phyloP scores from a whole-genome alignment of 2,329 filamentous ascomycete genomes.

The Fusarium sororula region DNA sequence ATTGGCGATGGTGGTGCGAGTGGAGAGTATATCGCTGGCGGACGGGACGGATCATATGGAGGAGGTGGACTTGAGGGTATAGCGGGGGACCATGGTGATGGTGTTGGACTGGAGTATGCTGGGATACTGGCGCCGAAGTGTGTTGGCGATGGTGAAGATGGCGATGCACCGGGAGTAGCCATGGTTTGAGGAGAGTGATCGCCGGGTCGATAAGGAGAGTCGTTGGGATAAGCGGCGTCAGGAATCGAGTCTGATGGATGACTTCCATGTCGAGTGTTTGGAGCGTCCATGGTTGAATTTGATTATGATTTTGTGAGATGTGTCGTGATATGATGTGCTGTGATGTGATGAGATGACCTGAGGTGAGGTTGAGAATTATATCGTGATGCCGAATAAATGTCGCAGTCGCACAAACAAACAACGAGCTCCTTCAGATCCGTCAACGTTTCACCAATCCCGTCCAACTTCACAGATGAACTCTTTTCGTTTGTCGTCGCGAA shows the following conservation, averaged over 20 bases:
- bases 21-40: conserved; percentile 40
- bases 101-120: conserved; percentile 13
- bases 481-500: not conserved
- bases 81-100: conserved; percentile 28
- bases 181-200: conserved; percentile 15
- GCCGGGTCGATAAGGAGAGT: conserved; percentile 41
- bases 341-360: not conserved
- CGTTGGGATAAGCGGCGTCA: conserved; percentile 45
- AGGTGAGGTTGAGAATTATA: not conserved
- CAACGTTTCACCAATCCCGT: not conserved
- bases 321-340: not conserved
- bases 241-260: conserved; percentile 46
- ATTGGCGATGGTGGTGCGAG: conserved; percentile 19
- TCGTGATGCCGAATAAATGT: not conserved
- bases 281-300: conserved; percentile 28
- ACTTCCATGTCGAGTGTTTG: conserved; percentile 20
- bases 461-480: not conserved
- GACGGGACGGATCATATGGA: conserved; percentile 42
- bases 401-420: not conserved
- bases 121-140: conserved; percentile 17
- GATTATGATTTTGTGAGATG: not conserved
- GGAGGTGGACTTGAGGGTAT: conserved; percentile 40
- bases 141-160: conserved; percentile 5
- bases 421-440: not conserved
- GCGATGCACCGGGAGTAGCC: conserved; percentile 1